Percentiles rank a stretch among this genome's conserved stretches.
Conservation (phyloP, 1,284 basidiomycete genomes). For the Melampsora larici-populina region DNA sequence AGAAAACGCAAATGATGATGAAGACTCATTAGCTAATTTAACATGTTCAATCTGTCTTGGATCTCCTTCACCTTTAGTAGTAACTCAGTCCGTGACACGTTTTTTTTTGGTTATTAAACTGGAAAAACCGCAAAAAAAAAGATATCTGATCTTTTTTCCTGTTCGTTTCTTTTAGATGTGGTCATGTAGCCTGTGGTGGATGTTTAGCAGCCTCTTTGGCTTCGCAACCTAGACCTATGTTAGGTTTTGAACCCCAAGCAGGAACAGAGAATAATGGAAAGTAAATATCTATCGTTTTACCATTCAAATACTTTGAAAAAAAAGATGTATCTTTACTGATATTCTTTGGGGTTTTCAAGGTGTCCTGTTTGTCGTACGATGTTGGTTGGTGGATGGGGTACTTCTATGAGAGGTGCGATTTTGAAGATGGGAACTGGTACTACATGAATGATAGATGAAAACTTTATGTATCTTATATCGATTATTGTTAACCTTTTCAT, state of each 20-base stretch:
- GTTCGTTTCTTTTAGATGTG: constrained; percentile 15
- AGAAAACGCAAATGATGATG: not conserved
- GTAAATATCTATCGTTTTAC: not conserved
- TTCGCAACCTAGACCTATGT: constrained; percentile 10
- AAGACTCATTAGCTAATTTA: constrained; percentile 21
- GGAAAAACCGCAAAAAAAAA: not conserved
- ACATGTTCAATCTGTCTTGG: constrained; percentile 38
- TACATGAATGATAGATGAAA: no score
- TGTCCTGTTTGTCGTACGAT: constrained; percentile 39
- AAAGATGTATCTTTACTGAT: no score
- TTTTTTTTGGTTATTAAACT: not conserved
- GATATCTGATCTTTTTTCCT: not conserved
- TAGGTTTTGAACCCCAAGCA: not conserved
- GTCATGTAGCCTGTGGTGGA: constrained; percentile 38
- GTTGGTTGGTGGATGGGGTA: constrained; percentile 27
- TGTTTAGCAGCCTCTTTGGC: constrained; percentile 24
- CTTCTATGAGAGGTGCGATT: constrained; percentile 25
- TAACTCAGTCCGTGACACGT: constrained; percentile 3
- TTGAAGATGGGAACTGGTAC: constrained; percentile 15
- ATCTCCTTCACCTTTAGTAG: constrained; percentile 26
- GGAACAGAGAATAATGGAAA: constrained; percentile 15
- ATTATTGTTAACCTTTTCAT: no score
- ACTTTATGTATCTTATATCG: no score
- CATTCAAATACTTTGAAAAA: no score
- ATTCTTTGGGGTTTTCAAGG: not conserved